phyloP scores from a whole-genome alignment of 2,329 filamentous ascomycete species.

The Stachybotrys chartarum region DNA sequence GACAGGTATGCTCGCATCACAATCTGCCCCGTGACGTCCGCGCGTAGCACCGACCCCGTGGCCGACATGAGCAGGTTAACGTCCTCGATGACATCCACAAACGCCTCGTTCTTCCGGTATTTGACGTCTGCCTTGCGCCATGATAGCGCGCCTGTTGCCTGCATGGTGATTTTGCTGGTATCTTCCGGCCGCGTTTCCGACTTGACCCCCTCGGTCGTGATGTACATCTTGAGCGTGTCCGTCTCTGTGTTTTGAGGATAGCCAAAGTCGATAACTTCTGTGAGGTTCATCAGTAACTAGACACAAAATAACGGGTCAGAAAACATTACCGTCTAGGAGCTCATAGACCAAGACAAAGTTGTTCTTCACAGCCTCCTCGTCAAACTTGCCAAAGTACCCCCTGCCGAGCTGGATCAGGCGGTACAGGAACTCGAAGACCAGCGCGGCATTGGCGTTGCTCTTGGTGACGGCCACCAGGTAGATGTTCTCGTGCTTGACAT shows the following conservation, averaged over 20 bases:
- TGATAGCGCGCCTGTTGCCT: slow-evolving; percentile 91
- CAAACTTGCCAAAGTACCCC: slow-evolving; percentile 97
- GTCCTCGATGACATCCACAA: slow-evolving; percentile 98
- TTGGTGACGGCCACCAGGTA: slow-evolving; percentile 97
- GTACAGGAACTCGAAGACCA: slow-evolving; percentile 98
- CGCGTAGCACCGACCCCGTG: slow-evolving; percentile 85
- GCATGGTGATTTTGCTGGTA: slow-evolving; percentile 97
- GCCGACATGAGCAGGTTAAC: slow-evolving; percentile 99
- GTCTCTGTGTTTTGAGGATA: slow-evolving; percentile 99
- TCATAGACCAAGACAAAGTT: slow-evolving; percentile 99
- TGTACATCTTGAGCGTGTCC: slow-evolving; percentile 99
- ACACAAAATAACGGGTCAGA: background rate
- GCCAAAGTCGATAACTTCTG: slow-evolving; percentile 97
- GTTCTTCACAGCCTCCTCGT: slow-evolving; percentile 99
- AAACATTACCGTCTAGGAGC: slow-evolving; percentile 70
- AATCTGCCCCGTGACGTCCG: slow-evolving; percentile 95
- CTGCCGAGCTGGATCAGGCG: slow-evolving; percentile 82
- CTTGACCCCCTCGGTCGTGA: slow-evolving; percentile 97
- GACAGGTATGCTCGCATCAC: slow-evolving; percentile 97
- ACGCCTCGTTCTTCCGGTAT: slow-evolving; percentile 98
- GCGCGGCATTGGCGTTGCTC: slow-evolving; percentile 96
- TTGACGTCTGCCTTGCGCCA: slow-evolving; percentile 98
- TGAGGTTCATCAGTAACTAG: background rate
- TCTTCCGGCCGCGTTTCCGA: slow-evolving; percentile 81
- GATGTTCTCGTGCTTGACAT: slow-evolving; percentile 99